These are phyloP conservation scores for Pythium aphanidermatum DNA, from an alignment of 352 stramenopile genomes.

Conservation along the genomic window DNA sequence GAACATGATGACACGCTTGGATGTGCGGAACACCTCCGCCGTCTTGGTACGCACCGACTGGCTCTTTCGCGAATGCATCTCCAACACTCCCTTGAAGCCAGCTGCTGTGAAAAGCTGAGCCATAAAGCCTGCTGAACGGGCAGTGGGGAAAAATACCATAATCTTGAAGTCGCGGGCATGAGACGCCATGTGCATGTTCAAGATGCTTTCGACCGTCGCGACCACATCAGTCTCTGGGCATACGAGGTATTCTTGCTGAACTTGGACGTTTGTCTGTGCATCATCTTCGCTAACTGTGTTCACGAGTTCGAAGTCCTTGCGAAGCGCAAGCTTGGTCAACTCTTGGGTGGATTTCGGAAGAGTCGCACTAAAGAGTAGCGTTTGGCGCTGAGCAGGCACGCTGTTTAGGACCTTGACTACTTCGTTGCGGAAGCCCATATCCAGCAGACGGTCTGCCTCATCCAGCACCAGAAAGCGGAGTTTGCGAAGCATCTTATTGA, in stretches of 20 bases:
- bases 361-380: conserved; percentile 96
- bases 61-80: conserved; percentile 96
- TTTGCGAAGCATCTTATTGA: conserved; percentile 52
- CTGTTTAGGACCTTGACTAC: conserved; percentile 87
- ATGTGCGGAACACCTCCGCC: conserved; percentile 84
- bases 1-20: conserved; percentile 88
- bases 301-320: conserved; percentile 83
- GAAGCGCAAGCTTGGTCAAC: conserved; percentile 85
- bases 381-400: conserved; percentile 78
- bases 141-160: conserved; percentile 94
- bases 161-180: conserved; percentile 87
- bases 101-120: conserved; percentile 84
- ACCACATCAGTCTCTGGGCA: conserved; percentile 65
- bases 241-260: conserved; percentile 83
- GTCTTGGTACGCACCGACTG: conserved; percentile 86
- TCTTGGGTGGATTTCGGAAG: conserved; percentile 80
- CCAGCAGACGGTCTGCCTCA: conserved; percentile 95
- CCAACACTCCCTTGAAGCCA: conserved; percentile 73
- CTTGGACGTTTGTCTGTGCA: conserved; percentile 86
- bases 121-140: conserved; percentile 83
- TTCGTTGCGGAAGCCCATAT: conserved; percentile 93
- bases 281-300: conserved; percentile 90
- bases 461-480: conserved; percentile 84
- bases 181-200: conserved; percentile 58
- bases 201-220: conserved; percentile 49